These are phyloP conservation scores for Falciphora oryzae DNA, from an alignment of 2,329 filamentous ascomycete genomes.

Conservation along the genomic window DNA sequence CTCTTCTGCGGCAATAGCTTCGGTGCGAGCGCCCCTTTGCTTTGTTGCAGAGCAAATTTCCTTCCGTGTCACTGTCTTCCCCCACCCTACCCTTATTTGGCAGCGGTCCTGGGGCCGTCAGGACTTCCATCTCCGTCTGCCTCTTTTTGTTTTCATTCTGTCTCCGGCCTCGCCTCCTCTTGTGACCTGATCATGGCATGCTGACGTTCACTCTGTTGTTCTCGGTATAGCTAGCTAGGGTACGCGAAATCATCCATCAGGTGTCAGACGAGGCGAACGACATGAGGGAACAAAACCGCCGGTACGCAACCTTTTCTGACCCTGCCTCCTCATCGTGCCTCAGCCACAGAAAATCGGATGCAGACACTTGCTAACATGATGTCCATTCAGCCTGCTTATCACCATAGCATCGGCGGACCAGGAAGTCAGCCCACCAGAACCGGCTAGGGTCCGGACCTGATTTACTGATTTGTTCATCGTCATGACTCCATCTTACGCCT, in stretches of 20 bases:
- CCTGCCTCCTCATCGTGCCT: not conserved
- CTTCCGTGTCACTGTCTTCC: not conserved
- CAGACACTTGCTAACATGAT: not conserved
- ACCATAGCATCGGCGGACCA: not conserved
- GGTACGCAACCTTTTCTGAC: slow-evolving; percentile 12
- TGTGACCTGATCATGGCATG: not conserved
- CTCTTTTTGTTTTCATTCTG: not conserved
- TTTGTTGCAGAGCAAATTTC: slow-evolving; percentile 32
- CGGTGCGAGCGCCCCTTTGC: slow-evolving; percentile 51
- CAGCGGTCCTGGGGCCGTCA: slow-evolving; percentile 6
- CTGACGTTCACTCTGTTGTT: slow-evolving; percentile 13
- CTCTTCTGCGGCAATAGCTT: slow-evolving; percentile 60
- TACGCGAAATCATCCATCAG: slow-evolving; percentile 21
- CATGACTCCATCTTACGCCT: not conserved
- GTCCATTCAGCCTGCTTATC: not conserved
- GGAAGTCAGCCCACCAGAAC: not conserved
- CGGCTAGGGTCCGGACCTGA: not conserved
- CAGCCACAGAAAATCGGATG: not conserved
- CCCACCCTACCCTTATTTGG: slow-evolving; percentile 10
- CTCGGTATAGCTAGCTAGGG: slow-evolving; percentile 25
- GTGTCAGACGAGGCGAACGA: slow-evolving; percentile 25
- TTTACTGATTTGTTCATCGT: not conserved
- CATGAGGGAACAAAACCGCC: slow-evolving; percentile 22
- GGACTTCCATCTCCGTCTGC: not conserved
- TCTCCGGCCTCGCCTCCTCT: not conserved